A percentile compares a stretch with the other conserved stretches of the same genome.
Evolutionary conservation across 78 protist species (phyloP).

Genomic region (Salpingoeca rosetta): DNA sequence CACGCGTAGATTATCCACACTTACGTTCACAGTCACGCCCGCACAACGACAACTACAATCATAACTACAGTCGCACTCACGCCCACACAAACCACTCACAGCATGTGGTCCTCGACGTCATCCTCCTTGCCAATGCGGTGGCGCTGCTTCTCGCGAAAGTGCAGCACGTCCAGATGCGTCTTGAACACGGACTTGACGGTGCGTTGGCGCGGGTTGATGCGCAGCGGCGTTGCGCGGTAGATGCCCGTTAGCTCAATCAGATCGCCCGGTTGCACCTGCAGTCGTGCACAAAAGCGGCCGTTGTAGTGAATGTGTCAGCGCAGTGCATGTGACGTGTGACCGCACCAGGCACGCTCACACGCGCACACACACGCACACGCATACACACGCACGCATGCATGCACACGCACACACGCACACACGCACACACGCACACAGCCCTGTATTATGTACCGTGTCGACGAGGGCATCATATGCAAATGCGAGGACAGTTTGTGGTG

Average conservation of each 20-base stretch:
- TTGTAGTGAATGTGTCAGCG: no score
- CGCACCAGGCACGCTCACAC: no score
- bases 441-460: constrained; percentile 91
- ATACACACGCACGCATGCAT: no score
- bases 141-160: not conserved
- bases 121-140: not conserved
- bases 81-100: no score
- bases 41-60: constrained; percentile 39
- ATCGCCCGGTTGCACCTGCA: no score
- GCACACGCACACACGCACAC: not conserved
- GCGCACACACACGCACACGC: no score
- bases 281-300: no score
- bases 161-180: no score
- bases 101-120: not conserved
- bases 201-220: constrained; percentile 25
- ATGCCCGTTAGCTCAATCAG: constrained; percentile 91
- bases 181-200: constrained; percentile 23
- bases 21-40: no score
- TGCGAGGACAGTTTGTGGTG: constrained; percentile 55
- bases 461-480: constrained; percentile 67
- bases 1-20: no score
- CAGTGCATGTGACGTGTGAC: no score
- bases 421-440: constrained; percentile 41
- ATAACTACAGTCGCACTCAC: not conserved
- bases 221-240: constrained; percentile 59